Evolutionary conservation across 1,139 yeast genomes (phyloP), one percentile per base, ranked within the genome.

Genomic region (Geotrichum carabidarum): DNA sequence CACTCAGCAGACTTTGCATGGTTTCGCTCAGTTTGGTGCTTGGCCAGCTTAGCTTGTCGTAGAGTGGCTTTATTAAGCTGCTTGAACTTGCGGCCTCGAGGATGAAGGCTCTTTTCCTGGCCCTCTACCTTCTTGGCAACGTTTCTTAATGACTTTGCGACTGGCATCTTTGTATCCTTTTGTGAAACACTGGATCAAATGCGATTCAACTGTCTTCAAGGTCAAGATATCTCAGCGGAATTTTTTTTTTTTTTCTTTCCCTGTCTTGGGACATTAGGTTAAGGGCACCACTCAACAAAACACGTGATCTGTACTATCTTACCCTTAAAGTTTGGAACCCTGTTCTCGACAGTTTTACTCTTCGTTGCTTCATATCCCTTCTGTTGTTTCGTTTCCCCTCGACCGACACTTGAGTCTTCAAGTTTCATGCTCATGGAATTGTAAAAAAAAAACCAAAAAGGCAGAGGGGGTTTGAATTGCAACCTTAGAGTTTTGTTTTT

Each of bases 51-150:
- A 50, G 78, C 78, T 60, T 89, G 94, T 68, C 98, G 78, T 48
- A 89, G 72, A 1, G 94, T 82, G n/a, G 97, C 97, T 60, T 94
- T 76, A 58, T 84, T 84, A 55, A 91, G 74, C 69, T 86, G 90
- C 68, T 86, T 85, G 71, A 88, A 86, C 70, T 88, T 90, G 55
- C 97, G 79, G 7, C 97, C 96, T 65, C 84, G 85, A 42, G 95
- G 90, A 68, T 91, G 98, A 62, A 91, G 77, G 11, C 68, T 65
- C 31, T 68, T 67, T 55, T 73, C 73, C 11, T 74, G 71, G 17
- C 83, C 82, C 46, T 81, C 82, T 48, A 83, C 75, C 68, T 80
- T 80, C 71, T 86, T 86, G 62, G 82, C 79, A 45, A 91, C 86
- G 68, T 89, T 90, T 27, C 77, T 71, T 50, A 90, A 74, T 58